Evolutionary conservation across 2,329 filamentous ascomycete genomes (phyloP).

Genomic region (Aschersonia sp.): DNA sequence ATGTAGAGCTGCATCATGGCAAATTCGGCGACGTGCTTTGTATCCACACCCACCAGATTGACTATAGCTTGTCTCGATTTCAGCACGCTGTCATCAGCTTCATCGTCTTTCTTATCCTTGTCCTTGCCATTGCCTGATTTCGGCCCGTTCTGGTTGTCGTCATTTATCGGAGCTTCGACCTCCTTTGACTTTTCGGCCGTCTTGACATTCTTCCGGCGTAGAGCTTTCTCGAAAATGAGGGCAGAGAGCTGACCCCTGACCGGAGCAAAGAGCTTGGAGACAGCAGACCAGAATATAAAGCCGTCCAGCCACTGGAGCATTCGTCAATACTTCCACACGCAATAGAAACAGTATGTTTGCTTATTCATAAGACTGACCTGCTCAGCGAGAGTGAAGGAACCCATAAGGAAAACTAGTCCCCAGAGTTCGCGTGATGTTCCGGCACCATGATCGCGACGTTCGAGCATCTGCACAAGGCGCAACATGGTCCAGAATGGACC

Average conservation of each 20-base stretch:
- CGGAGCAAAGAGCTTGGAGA: constrained; percentile 47
- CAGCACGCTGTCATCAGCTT: constrained; percentile 32
- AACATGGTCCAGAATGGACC: constrained; percentile 57
- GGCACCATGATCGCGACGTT: constrained; percentile 32
- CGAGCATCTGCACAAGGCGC: constrained; percentile 49
- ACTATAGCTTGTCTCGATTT: constrained; percentile 54
- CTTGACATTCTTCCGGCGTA: constrained; percentile 66
- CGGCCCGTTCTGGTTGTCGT: constrained; percentile 3
- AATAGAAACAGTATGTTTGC: no score
- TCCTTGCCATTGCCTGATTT: constrained; percentile 17
- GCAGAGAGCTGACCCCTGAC: constrained; percentile 56
- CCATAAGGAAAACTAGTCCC: constrained; percentile 54
- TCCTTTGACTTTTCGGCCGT: constrained; percentile 34
- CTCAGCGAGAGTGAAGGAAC: constrained; percentile 41
- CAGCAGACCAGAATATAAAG: constrained; percentile 53
- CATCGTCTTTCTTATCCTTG: constrained; percentile 29
- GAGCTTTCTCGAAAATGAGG: constrained; percentile 62
- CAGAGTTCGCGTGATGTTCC: constrained; percentile 40
- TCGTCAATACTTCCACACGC: neutral
- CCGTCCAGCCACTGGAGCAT: constrained; percentile 39
- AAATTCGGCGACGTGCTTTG: constrained; percentile 55
- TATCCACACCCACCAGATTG: constrained; percentile 67
- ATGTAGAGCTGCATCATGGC: constrained; percentile 52
- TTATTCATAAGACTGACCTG: constrained; percentile 14
- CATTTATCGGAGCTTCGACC: constrained; percentile 13